Base-by-base conservation (phyloP, 345 rosid species). In the Alliaria petiolata region DNA sequence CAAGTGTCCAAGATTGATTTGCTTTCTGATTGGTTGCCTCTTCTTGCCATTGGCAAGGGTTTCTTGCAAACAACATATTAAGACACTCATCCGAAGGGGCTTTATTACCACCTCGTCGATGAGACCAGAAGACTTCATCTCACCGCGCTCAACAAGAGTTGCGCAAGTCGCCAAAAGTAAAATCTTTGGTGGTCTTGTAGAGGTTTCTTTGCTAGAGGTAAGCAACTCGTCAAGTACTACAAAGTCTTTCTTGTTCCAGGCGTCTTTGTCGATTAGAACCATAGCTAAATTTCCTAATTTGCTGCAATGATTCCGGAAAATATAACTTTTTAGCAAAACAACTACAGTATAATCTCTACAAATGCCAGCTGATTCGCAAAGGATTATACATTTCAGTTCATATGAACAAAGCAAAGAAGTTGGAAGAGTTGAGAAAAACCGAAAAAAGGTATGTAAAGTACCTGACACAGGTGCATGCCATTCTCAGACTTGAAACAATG, bases 241-340 rank as follows among this genome's bases (percentile, higher is more conserved):
- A 53, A 73, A 80, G 26, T 60, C 71, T 81, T 91, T 80, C 69
- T 78, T 75, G 68, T 85, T 72, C 96, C 96, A 95, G 12, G 72
- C 78, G 57, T 95, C 96, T 80, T 83, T 81, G 80, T 91, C 97
- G 3, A 89, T 75, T 51, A 95, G 83, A 76, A 95, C 59, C 87
- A 91, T 55, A 25, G 72, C 74, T 63, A 82, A 74, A 59, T 76
- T 71, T 35, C 35, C 82, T 72, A 75, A 54, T 38, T 26, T 64
- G 38, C 96, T 88, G 88, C 57, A 71, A 45, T 44, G 40, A 54
- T 35, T 42, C 67, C 66, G 13, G 28, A 67, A 7, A 33, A 15
- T 2, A 49, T 13, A 50, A 39, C 2, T 20, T 45, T 56, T 56
- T 20, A 56, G 45, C 34, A 11, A 49, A 39, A 59, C 30, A n/a